phyloP scores from a whole-genome alignment of 495 filamentous ascomycete species.

The Clohesyomyces aquaticus region DNA sequence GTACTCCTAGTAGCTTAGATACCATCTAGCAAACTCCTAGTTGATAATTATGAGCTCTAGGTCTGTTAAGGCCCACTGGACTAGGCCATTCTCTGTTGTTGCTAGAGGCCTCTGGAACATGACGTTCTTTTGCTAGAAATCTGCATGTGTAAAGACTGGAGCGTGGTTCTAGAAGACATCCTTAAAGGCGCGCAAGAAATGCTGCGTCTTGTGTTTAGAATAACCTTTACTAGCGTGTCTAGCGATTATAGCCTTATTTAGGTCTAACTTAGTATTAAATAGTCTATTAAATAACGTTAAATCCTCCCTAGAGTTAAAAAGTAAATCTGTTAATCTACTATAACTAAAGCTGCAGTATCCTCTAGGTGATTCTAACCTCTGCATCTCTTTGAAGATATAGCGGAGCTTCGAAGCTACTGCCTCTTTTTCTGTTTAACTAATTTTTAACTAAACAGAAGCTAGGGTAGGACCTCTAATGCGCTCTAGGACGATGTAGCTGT shows the following conservation, averaged over 20 bases:
- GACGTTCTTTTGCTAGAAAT: conserved; percentile 44
- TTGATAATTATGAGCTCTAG: conserved; percentile 39
- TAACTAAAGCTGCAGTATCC: conserved; percentile 46
- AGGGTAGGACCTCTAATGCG: not conserved
- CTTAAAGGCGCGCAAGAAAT: conserved; percentile 5
- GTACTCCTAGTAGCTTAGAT: conserved; percentile 46
- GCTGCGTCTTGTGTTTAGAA: conserved; percentile 3
- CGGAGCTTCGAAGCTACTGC: conserved; percentile 36
- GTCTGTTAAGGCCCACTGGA: conserved; percentile 9
- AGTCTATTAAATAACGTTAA: conserved; percentile 41
- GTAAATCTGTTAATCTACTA: conserved; percentile 42
- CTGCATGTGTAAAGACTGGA: conserved; percentile 3
- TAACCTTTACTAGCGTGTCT: conserved; percentile 4
- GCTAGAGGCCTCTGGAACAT: conserved; percentile 13
- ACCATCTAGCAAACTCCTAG: conserved; percentile 47
- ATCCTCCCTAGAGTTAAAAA: conserved; percentile 42
- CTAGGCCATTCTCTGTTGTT: not conserved
- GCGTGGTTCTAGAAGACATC: conserved; percentile 2
- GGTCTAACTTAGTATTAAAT: conserved; percentile 38
- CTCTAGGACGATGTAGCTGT: conserved; percentile 28
- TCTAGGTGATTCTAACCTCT: conserved; percentile 43
- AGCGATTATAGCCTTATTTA: conserved; percentile 25
- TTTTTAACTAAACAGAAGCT: not conserved
- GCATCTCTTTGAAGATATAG: conserved; percentile 41
- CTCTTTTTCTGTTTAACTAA: not conserved